Base-by-base conservation (phyloP, 768 basidiomycete genomes). In the Coprinopsis marcescibilis region DNA sequence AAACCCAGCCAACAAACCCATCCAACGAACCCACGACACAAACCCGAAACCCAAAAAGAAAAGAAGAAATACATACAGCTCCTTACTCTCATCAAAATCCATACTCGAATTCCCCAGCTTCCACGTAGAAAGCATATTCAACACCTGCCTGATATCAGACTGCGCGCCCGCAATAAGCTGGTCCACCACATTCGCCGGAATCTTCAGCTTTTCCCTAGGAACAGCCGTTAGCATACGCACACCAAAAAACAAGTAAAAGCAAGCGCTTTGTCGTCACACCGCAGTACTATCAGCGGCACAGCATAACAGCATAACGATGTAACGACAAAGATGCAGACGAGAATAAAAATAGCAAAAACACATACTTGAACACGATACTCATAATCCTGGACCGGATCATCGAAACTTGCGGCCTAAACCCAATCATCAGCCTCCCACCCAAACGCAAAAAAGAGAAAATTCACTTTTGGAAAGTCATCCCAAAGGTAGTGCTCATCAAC, bases 41-140 rank as follows among this genome's bases (percentile, higher is more conserved):
- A 4, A 32, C 41, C 15, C 38, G 4, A 20, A 21, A 33, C 17
- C 24, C 37, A 32, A n/a, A 26, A 24, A 42, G 20, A 1, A 20
- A 8, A 53, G n/a, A 13, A 8, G n/a, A 3, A 43, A 30, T 7
- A 74, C 89, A 45, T 57, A 97, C 94, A 98, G 69, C n/a, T 72
- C 64, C 62, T 97, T 96, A 46, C 92, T 80, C 57, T 96, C 82
- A 53, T 98, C 94, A 60, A 90, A 98, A 54, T 83, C 76, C 85
- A 99, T 90, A 2, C 78, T 73, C 46, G 74, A 63, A 51, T 71
- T 84, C 7, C 85, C 86, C n/a, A 97, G 65, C 57, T 85, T 92
- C 89, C 92, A 98, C 0, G 95, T 98, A 3, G 96, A 95, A 11
- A 99, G 71, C 92, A 99, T 97, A 62, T 97, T 98, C 50, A 99